Conservation (phyloP, 768 basidiomycete genomes). For the Collybia sp. region DNA sequence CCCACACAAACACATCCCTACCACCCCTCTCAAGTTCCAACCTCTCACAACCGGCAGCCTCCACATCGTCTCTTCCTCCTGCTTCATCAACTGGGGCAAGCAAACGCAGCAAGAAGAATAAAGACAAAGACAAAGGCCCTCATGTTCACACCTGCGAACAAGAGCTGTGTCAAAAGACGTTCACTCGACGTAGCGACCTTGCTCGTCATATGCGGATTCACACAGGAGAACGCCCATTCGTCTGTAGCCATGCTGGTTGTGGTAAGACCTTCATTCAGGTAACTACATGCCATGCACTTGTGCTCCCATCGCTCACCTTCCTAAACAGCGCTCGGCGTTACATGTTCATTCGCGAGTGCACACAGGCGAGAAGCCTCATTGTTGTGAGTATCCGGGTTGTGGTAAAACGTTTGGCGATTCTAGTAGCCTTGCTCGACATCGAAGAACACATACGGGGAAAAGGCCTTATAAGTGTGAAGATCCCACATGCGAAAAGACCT, state of each 20-base stretch:
- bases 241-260: slow-evolving; percentile 66
- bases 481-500: slow-evolving; percentile 79
- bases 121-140: slow-evolving; percentile 40
- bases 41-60: slow-evolving; percentile 41
- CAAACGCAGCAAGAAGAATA: slow-evolving; percentile 33
- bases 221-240: slow-evolving; percentile 84
- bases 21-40: slow-evolving; percentile 33
- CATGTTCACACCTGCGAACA: slow-evolving; percentile 64
- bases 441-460: slow-evolving; percentile 85
- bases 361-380: slow-evolving; percentile 91
- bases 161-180: slow-evolving; percentile 73
- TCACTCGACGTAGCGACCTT: slow-evolving; percentile 80
- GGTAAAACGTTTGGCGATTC: slow-evolving; percentile 89
- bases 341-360: slow-evolving; percentile 88
- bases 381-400: slow-evolving; percentile 86
- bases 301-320: slow-evolving; percentile 8
- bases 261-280: slow-evolving; percentile 94
- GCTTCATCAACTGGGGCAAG: slow-evolving; percentile 14
- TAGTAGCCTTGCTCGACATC: slow-evolving; percentile 86
- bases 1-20: slow-evolving; percentile 15
- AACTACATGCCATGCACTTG: slow-evolving; percentile 9
- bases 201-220: slow-evolving; percentile 86
- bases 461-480: slow-evolving; percentile 86
- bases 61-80: slow-evolving; percentile 40
- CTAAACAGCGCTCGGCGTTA: slow-evolving; percentile 73